phyloP scores from a whole-genome alignment of 148 eudicot species.

The Spergularia marina region DNA sequence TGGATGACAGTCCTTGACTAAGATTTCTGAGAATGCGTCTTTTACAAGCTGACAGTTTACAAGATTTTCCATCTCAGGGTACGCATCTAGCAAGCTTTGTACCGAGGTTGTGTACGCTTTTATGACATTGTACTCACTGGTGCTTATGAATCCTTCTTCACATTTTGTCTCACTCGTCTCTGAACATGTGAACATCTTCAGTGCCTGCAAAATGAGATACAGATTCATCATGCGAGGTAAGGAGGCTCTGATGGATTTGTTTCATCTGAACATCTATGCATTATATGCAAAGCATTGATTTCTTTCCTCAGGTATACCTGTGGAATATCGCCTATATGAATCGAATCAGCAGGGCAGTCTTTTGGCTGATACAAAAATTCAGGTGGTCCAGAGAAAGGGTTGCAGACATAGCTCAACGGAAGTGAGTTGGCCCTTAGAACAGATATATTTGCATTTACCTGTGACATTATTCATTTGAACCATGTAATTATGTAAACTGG shows the following conservation, averaged over 20 bases:
- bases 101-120: conserved; percentile 53
- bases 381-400: conserved; percentile 83
- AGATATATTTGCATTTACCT: conserved; percentile 64
- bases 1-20: conserved; percentile 59
- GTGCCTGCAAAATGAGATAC: conserved; percentile 27
- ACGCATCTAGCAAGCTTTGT: conserved; percentile 50
- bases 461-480: conserved; percentile 16
- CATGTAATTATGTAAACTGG: neutral
- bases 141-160: conserved; percentile 41
- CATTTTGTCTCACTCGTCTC: conserved; percentile 40
- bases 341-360: conserved; percentile 47
- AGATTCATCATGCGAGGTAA: neutral
- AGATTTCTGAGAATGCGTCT: conserved; percentile 52
- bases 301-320: conserved; percentile 31
- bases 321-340: conserved; percentile 63
- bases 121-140: conserved; percentile 29
- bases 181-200: conserved; percentile 51
- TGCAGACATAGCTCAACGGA: conserved; percentile 55
- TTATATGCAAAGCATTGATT: neutral
- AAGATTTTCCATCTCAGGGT: conserved; percentile 61
- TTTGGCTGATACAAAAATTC: conserved; percentile 49
- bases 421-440: conserved; percentile 24
- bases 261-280: neutral
- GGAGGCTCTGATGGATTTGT: neutral
- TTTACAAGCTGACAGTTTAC: conserved; percentile 60